These are phyloP conservation scores for Ophiocordyceps camponoti-floridani DNA, from an alignment of 2,329 filamentous ascomycete genomes.

Conservation along the genomic window DNA sequence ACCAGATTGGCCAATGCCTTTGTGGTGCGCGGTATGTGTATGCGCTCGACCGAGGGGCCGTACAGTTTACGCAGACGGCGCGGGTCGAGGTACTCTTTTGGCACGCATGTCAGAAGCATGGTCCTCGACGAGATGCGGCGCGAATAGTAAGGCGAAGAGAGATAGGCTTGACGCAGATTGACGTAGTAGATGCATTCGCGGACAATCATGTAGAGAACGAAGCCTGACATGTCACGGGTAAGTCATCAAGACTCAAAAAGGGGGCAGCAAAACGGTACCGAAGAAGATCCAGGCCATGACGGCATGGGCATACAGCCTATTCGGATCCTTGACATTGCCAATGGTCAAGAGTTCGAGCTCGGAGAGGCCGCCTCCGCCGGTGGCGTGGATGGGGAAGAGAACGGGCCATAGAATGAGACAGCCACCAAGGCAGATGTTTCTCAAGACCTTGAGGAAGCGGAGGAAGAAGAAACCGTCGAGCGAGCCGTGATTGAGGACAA, in stretches of 20 bases:
- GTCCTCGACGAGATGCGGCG: conserved; percentile 79
- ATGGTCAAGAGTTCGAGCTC: conserved; percentile 69
- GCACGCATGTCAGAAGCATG: conserved; percentile 76
- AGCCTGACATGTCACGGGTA: conserved; percentile 30
- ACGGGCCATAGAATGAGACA: conserved; percentile 75
- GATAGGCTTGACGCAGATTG: conserved; percentile 82
- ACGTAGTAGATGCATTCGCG: conserved; percentile 84
- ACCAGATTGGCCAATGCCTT: conserved; percentile 66
- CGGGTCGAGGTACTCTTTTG: conserved; percentile 59
- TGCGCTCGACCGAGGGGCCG: conserved; percentile 58
- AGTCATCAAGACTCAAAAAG: background rate
- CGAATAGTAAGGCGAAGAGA: conserved; percentile 68
- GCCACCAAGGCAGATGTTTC: conserved; percentile 71
- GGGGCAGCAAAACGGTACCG: conserved; percentile 7
- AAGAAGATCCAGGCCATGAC: conserved; percentile 66
- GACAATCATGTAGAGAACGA: conserved; percentile 76
- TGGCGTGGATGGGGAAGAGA: conserved; percentile 71
- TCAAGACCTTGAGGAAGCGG: conserved; percentile 50
- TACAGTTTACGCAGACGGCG: conserved; percentile 65
- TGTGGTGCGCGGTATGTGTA: conserved; percentile 71
- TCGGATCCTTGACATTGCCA: conserved; percentile 46
- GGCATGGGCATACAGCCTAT: conserved; percentile 65
- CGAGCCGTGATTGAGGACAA: conserved; percentile 76
- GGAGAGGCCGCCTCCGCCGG: conserved; percentile 44
- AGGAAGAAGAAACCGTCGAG: conserved; percentile 85